phyloP scores from a whole-genome alignment of 2,329 filamentous ascomycete species.

The Periconia sp. region DNA sequence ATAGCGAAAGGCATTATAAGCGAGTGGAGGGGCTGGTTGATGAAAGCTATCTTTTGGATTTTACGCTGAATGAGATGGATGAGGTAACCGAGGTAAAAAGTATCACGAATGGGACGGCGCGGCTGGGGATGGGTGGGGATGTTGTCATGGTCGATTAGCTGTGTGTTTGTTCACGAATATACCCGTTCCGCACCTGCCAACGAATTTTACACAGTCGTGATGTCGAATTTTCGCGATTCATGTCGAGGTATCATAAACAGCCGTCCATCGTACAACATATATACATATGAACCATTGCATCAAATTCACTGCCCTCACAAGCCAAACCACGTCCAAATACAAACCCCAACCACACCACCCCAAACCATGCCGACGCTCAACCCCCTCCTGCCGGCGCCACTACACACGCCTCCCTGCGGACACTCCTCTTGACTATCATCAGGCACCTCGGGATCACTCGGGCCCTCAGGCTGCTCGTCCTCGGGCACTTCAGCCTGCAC shows the following conservation, averaged over 20 bases:
- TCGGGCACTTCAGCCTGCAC: conserved; percentile 25
- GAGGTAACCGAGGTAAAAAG: conserved; percentile 55
- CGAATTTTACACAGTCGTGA: too few species aligned
- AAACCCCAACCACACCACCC: not conserved
- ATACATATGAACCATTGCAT: too few species aligned
- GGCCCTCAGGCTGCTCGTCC: conserved; percentile 12
- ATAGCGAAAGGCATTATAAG: conserved; percentile 92
- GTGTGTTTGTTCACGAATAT: too few species aligned
- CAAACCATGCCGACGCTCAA: not conserved
- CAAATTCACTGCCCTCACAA: too few species aligned
- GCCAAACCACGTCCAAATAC: conserved; percentile 7
- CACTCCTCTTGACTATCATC: conserved; percentile 9
- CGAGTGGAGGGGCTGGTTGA: conserved; percentile 88
- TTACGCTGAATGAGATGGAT: conserved; percentile 93
- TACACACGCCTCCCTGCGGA: conserved; percentile 13
- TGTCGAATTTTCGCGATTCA: too few species aligned
- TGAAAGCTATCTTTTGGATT: conserved; percentile 93
- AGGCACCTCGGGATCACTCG: conserved; percentile 13
- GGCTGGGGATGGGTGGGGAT: conserved; percentile 30
- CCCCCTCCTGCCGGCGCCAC: not conserved
- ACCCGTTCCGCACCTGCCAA: too few species aligned
- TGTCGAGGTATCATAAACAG: too few species aligned
- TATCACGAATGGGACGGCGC: conserved; percentile 32
- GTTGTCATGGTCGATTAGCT: conserved; percentile 41
- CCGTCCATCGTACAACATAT: too few species aligned